Conservation (phyloP, 441 rosid genomes). For the Arabidopsis lyrata region DNA sequence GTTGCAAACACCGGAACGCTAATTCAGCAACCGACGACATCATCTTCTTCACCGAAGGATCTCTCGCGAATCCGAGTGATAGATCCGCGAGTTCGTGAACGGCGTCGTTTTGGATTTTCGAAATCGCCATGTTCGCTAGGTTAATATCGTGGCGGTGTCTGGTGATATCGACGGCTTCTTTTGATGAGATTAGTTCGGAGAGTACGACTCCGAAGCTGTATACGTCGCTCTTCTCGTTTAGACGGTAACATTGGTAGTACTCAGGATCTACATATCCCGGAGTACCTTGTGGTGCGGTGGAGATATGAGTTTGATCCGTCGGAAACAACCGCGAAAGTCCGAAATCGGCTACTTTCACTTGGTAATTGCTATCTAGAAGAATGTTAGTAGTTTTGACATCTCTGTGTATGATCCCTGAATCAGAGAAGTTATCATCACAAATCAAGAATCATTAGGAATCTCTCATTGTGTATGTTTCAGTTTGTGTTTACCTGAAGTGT, state of each 20-base stretch:
- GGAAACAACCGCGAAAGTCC: constrained; percentile 71
- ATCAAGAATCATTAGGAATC: background rate
- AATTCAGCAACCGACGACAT: constrained; percentile 59
- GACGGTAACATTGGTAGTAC: constrained; percentile 70
- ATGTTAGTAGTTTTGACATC: constrained; percentile 74
- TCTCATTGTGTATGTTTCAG: background rate
- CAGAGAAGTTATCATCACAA: background rate
- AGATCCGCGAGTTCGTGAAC: constrained; percentile 62
- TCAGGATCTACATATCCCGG: constrained; percentile 86
- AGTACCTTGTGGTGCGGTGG: constrained; percentile 82
- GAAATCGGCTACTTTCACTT: constrained; percentile 77
- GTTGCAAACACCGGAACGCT: constrained; percentile 70
- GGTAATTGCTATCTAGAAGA: constrained; percentile 58
- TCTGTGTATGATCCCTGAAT: constrained; percentile 62
- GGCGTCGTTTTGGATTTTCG: constrained; percentile 57
- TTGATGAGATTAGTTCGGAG: constrained; percentile 62
- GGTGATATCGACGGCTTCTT: constrained; percentile 62
- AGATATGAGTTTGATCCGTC: constrained; percentile 61
- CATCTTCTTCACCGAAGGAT: constrained; percentile 52
- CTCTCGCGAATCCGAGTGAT: constrained; percentile 57
- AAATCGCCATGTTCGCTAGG: constrained; percentile 70
- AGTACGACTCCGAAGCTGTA: constrained; percentile 78
- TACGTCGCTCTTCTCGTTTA: constrained; percentile 73
- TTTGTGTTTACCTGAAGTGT: constrained; percentile 48
- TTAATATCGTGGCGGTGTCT: constrained; percentile 64